These are phyloP conservation scores for Arthrinium puccinioides DNA, from an alignment of 2,329 filamentous ascomycete genomes.

Conservation along the genomic window DNA sequence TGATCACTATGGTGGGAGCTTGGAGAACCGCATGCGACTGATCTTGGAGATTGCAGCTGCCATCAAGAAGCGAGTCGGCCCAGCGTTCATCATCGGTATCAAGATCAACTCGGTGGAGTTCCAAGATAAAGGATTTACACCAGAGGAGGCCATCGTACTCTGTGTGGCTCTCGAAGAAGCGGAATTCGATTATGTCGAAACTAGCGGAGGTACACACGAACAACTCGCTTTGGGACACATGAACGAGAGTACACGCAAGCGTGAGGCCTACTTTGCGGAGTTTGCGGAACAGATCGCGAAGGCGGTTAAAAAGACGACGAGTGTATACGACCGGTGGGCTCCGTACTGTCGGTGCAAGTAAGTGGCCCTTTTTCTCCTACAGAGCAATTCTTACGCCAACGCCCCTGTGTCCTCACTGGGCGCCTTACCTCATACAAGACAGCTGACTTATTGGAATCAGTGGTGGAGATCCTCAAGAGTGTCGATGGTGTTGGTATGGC, in stretches of 20 bases:
- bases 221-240: slow-evolving; percentile 32
- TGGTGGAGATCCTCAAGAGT: slow-evolving; percentile 38
- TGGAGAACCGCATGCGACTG: slow-evolving; percentile 38
- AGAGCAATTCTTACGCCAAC: too few relatives aligned
- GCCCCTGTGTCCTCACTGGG: too few relatives aligned
- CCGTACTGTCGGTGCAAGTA: slow-evolving; percentile 37
- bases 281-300: slow-evolving; percentile 43
- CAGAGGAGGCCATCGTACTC: slow-evolving; percentile 41
- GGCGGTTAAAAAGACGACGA: slow-evolving; percentile 38
- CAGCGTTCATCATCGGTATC: slow-evolving; percentile 41
- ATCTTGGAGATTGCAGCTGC: slow-evolving; percentile 36
- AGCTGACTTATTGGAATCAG: too few relatives aligned
- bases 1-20: slow-evolving; percentile 39
- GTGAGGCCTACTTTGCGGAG: slow-evolving; percentile 51
- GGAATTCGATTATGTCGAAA: slow-evolving; percentile 49
- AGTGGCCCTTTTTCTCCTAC: too few relatives aligned
- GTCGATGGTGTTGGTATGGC: slow-evolving; percentile 51
- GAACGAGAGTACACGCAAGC: slow-evolving; percentile 44
- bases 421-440: too few relatives aligned
- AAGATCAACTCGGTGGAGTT: slow-evolving; percentile 54
- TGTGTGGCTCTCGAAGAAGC: slow-evolving; percentile 40
- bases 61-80: slow-evolving; percentile 21
- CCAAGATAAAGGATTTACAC: slow-evolving; percentile 40
- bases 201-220: slow-evolving; percentile 53
- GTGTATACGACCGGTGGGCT: slow-evolving; percentile 49